Evolutionary conservation across 2,329 filamentous ascomycete species (phyloP).

Genomic region (Scedosporium apiospermum): DNA sequence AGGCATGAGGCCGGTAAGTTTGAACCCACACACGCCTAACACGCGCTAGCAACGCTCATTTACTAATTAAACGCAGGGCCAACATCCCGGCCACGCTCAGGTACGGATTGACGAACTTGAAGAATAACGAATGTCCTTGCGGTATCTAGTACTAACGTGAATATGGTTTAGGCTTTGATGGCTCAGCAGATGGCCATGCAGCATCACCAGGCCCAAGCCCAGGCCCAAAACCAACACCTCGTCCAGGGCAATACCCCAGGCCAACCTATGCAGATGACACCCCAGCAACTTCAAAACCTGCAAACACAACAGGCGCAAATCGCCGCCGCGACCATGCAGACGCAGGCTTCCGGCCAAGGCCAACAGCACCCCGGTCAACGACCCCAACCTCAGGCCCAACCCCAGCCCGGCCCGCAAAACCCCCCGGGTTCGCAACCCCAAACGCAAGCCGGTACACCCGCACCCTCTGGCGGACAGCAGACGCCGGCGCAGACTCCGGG

Average conservation of each 20-base stretch:
- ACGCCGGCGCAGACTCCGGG: slow-evolving; percentile 35
- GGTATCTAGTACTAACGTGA: neutral
- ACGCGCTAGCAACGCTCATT: neutral
- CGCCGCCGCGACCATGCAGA: slow-evolving; percentile 11
- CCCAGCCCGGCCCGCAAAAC: slow-evolving; percentile 28
- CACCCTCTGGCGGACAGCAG: slow-evolving; percentile 32
- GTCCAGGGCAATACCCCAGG: slow-evolving; percentile 32
- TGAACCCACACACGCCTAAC: slow-evolving; percentile 7
- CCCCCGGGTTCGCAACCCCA: slow-evolving; percentile 39
- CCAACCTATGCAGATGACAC: slow-evolving; percentile 38
- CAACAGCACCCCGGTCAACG: slow-evolving; percentile 10
- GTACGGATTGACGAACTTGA: neutral
- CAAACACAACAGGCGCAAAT: slow-evolving; percentile 8
- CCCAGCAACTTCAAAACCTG: slow-evolving; percentile 20
- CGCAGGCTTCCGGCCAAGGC: slow-evolving; percentile 13
- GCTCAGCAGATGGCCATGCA: slow-evolving; percentile 38
- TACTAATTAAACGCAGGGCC: slow-evolving; percentile 9
- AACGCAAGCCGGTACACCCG: slow-evolving; percentile 31
- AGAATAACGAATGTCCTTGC: too few species aligned
- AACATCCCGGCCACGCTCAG: slow-evolving; percentile 13
- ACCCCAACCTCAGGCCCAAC: slow-evolving; percentile 10
- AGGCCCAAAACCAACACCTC: slow-evolving; percentile 25
- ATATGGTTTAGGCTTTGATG: slow-evolving; percentile 24
- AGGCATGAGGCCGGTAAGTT: slow-evolving; percentile 29
- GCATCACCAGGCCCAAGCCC: slow-evolving; percentile 18